Conservation (phyloP, 805 yeast species). For the Pichia scutulata region DNA sequence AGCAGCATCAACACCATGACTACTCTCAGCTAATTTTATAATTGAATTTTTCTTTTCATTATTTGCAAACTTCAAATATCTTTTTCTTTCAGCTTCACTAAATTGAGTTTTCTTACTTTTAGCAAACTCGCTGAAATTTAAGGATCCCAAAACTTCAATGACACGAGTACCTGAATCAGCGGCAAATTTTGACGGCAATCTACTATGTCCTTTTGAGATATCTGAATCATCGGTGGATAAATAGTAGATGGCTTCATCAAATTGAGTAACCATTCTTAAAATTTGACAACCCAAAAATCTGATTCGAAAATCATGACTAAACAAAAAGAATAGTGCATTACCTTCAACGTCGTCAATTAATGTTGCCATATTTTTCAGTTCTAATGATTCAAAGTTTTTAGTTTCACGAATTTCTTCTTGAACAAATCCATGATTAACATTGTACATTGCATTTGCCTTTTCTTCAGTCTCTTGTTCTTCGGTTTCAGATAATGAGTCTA, state of each 20-base stretch:
- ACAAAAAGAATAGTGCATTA: slow-evolving; percentile 82
- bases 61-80: slow-evolving; percentile 54
- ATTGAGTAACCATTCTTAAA: slow-evolving; percentile 69
- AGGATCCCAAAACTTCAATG: slow-evolving; percentile 66
- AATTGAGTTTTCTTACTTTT: slow-evolving; percentile 41
- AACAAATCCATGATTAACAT: slow-evolving; percentile 28
- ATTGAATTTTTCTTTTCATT: slow-evolving; percentile 58
- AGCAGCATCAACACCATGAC: slow-evolving; percentile 91
- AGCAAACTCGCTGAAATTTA: slow-evolving; percentile 60
- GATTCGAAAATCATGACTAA: slow-evolving; percentile 75
- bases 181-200: slow-evolving; percentile 62
- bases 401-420: slow-evolving; percentile 36
- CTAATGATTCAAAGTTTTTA: slow-evolving; percentile 53
- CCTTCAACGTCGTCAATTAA: slow-evolving; percentile 95
- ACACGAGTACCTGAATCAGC: slow-evolving; percentile 73
- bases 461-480: slow-evolving; percentile 21
- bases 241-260: slow-evolving; percentile 74
- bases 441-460: slow-evolving; percentile 28
- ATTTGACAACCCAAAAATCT: slow-evolving; percentile 72
- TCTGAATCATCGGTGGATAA: slow-evolving; percentile 19
- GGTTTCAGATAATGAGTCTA: slow-evolving; percentile 47
- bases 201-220: slow-evolving; percentile 34
- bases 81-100: slow-evolving; percentile 70
- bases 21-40: slow-evolving; percentile 78
- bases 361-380: slow-evolving; percentile 71